Base-by-base conservation (phyloP, 768 basidiomycete genomes). In the Pleurotus citrinopileatus region DNA sequence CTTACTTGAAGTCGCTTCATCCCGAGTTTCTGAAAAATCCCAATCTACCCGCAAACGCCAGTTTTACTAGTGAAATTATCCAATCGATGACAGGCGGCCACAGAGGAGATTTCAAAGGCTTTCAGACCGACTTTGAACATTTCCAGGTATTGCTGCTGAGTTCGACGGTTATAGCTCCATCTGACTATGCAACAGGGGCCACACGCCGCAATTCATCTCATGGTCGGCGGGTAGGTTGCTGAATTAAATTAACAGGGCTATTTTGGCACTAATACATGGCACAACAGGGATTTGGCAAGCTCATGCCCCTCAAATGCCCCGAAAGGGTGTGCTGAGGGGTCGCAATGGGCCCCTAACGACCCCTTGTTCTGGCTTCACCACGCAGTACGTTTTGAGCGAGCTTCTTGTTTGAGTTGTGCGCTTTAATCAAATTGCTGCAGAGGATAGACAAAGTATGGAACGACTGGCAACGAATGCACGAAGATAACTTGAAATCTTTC, bases 291-390 rank as follows among this genome's bases (percentile, higher is more conserved):
- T 48, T 29, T 68, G 2, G 60, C 50, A 1, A 67, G 70, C 1
- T 15, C 43, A 6, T 73, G 71, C 47, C 68, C 70, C 0, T 8
- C 25, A 20, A 58, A 61, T 22, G 60, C 65, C 13, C 63, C 65
- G 8, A 20, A 57, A 12, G 58, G 54, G 32, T 70, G 70, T 51
- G 46, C 42, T 13, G 22, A 58, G 4, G 62, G 64, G 2, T 64
- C 71, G 1, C 67, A 61, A 19, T 70, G 60, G 59, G 60, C 71
- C 2, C 56, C 70, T 2, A 71, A 71, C 28, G 71, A 70, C 4
- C 70, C 71, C 2, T 52, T 72, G 17, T 71, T 72, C 59, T 72
- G 59, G 58, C 23, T 47, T 10, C 45, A 47, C 7, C 45, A 47
- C 0, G 45, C 17, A 17, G n/a, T 47, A n/a, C n/a, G 45, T 5